Evolutionary conservation across 257 asterid genomes (phyloP).

Genomic region (Datura wrightii): DNA sequence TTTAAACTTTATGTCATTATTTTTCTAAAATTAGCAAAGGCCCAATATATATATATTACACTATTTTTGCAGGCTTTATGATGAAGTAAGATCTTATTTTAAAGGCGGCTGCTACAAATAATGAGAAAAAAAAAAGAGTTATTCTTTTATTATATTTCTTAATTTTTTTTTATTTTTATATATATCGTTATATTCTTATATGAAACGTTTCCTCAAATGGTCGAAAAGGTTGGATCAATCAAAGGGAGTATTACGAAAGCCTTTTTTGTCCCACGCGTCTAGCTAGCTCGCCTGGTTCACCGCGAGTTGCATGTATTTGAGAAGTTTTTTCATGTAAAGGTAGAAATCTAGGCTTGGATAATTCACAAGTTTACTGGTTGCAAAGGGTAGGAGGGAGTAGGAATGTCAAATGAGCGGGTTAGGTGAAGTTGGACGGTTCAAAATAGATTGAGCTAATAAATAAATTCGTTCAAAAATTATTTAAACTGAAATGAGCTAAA

Average conservation of each 20-base stretch:
- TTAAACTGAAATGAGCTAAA: too few species aligned
- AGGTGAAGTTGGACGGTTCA: too few species aligned
- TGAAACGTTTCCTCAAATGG: not conserved
- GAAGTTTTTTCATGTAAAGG: not conserved
- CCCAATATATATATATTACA: not conserved
- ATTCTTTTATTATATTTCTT: not conserved
- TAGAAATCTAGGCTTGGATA: not conserved
- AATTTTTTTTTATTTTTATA: too few species aligned
- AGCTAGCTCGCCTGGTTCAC: not conserved
- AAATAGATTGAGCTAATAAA: too few species aligned
- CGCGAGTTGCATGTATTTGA: not conserved
- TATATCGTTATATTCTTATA: not conserved
- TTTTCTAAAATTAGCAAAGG: slow-evolving; percentile 18
- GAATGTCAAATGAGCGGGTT: too few species aligned
- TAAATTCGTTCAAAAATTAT: too few species aligned
- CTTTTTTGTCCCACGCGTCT: not conserved
- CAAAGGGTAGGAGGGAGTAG: too few species aligned
- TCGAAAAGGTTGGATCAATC: not conserved
- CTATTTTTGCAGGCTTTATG: not conserved
- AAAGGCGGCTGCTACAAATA: not conserved
- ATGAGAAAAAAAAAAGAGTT: too few species aligned
- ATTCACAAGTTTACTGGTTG: too few species aligned
- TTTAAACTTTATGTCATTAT: not conserved
- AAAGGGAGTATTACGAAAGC: not conserved
- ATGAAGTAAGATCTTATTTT: not conserved